These are phyloP conservation scores for Friedmanniomyces endolithicus DNA, from an alignment of 495 filamentous ascomycete genomes.

Conservation along the genomic window DNA sequence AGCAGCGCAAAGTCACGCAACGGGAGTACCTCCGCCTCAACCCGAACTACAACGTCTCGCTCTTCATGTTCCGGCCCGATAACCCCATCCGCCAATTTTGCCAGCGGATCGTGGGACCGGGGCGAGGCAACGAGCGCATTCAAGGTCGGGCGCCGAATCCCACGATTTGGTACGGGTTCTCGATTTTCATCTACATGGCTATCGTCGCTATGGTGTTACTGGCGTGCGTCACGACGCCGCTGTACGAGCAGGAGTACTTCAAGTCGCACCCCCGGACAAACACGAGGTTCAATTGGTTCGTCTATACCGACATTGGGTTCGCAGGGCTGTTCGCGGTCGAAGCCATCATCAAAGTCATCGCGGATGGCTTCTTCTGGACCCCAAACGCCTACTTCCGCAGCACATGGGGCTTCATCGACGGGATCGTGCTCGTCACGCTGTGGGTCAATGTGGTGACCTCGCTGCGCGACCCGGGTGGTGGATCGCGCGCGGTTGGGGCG, in stretches of 20 bases:
- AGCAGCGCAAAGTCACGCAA: conserved; percentile 73
- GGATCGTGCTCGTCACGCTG: conserved; percentile 78
- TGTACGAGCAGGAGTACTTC: conserved; percentile 84
- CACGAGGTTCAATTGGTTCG: conserved; percentile 65
- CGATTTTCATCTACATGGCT: conserved; percentile 80
- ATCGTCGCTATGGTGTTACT: conserved; percentile 96
- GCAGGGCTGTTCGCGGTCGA: conserved; percentile 79
- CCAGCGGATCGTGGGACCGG: conserved; percentile 84
- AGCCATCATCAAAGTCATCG: conserved; percentile 83
- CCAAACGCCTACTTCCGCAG: conserved; percentile 95
- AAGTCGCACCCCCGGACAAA: conserved; percentile 38
- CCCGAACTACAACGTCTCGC: conserved; percentile 81
- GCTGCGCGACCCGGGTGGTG: conserved; percentile 59
- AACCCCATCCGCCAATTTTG: conserved; percentile 71
- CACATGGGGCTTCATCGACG: conserved; percentile 95
- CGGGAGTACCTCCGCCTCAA: conserved; percentile 78
- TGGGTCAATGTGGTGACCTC: conserved; percentile 91
- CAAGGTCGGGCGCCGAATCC: conserved; percentile 80
- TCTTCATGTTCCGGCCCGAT: conserved; percentile 71
- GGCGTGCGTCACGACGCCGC: conserved; percentile 84
- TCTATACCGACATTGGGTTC: conserved; percentile 82
- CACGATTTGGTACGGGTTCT: conserved; percentile 82
- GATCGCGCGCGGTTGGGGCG: conserved; percentile 82
- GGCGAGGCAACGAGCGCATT: conserved; percentile 70
- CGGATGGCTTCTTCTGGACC: conserved; percentile 93